Evolutionary conservation across 2,329 filamentous ascomycete species (phyloP), one percentile per base, ranked within the genome.

Genomic region (Sporothrix euskadiensis): DNA sequence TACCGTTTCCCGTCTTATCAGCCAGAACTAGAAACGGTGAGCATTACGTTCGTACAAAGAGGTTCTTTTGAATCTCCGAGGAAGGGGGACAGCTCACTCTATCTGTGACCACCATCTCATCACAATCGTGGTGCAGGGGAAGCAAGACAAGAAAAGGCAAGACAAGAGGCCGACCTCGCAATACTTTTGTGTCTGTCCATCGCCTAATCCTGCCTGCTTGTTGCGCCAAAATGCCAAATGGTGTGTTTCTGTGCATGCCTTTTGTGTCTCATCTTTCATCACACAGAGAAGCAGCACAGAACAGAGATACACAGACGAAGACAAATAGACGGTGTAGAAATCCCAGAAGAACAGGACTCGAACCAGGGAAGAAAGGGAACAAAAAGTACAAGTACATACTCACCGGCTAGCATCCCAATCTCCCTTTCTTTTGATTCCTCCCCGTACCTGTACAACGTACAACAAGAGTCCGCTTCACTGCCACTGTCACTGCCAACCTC

Each of bases 201-300:
- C 54, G 52, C 54, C n/a, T 71, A 59, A 59, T 47, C 54, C 54
- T 61, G 52, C 54, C 35, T 22, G 14, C 2, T 47, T 35, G 30
- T 59, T 71, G n/a, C 69, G 26, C 69, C 49, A 30, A 32, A 30
- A 12, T 52, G 39, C 57, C 10, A 56, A 12, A 26, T 56, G 9
- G 30, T 56, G 12, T 41, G 35, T 22, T 65, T 10, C n/a, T 47
- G 10, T 66, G 39, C 39, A 19, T 30, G 39, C 22, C 39, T 66
- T 30, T 47, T 30, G 61, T 71, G 69, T 61, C 69, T 71, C 54
- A 32, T 32, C 35, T 71, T 26, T n/a, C 69, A 49, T 71, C 22
- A 61, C 69, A 57, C 52, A 71, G 61, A 59, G 22, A 32, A 6
- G 4, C 9, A 22, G 26, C 32, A 16, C 10, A 26, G n/a, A 1